Base-by-base conservation (phyloP, 768 basidiomycete species). In the Albatrellus ellisii region DNA sequence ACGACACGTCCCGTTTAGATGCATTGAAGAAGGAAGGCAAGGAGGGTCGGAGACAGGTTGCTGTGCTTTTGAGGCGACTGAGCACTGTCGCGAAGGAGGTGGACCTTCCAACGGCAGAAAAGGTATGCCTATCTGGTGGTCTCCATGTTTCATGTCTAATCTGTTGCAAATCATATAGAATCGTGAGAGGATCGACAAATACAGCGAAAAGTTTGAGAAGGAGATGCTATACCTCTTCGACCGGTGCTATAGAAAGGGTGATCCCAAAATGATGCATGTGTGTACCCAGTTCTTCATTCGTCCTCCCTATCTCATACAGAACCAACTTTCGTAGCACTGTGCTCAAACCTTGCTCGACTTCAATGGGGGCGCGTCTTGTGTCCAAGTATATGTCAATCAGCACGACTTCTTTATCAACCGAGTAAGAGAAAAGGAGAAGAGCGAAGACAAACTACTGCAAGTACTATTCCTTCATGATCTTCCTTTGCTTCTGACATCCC, bases 401-500 rank as follows among this genome's bases (percentile, higher is more conserved):
- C 95, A 99, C 53, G 95, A 98, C 58, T 99, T 99, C 68, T 99
- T 99, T 69, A 97, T 98, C 58, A 92, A 92, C 56, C 76, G 87
- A 41, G 77, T 88, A 28, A 77, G 82, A 26, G 80, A 79, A 40
- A 67, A 67, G 25, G 69, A 70, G 45, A 61, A 70, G 11, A 61
- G 63, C 29, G 67, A 73, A 25, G 78, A 80, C 52, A 65, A 66
- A n/a, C 39, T 71, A 42, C 56, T 82, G 75, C 82, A 43, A 41
- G 73, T 26, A 25, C 26, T 39, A 7, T 20, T 20, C 38, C 12
- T 8, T 2, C 20, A 35, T 36, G 25, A 8, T 6, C 20, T 29
- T 27, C n/a, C 6, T 21, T 17, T 6, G 7, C 3, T 6, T 17
- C 31, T 37, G 35, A 44, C 15, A 25, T 28, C 12, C 6, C 4